Percentiles rank a stretch among this genome's conserved stretches.
Evolutionary conservation across 768 basidiomycete genomes (phyloP).

Genomic region (Kwoniella sp.): DNA sequence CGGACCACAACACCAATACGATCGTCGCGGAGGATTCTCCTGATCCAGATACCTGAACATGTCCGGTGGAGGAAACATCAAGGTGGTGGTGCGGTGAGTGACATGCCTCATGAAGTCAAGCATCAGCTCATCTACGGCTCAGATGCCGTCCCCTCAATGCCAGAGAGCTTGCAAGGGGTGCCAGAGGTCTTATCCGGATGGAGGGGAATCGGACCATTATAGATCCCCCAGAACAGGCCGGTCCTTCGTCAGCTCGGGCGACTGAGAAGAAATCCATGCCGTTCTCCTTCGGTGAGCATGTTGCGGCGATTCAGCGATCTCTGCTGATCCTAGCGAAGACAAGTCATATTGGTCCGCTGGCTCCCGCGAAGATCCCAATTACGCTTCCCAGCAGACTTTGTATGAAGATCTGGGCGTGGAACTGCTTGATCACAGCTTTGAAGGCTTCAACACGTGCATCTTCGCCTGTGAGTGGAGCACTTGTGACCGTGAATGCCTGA

Average conservation of each 20-base stretch:
- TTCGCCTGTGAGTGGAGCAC: constrained; percentile 79
- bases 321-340: no score
- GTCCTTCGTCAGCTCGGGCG: constrained; percentile 61
- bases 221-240: constrained; percentile 70
- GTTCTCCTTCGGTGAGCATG: constrained; percentile 64
- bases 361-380: constrained; percentile 76
- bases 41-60: not conserved
- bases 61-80: constrained; percentile 49
- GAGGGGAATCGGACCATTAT: constrained; percentile 86
- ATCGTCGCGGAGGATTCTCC: no score
- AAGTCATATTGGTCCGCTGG: constrained; percentile 98
- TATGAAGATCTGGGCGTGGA: constrained; percentile 93
- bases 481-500: no score
- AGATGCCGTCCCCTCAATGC: constrained; percentile 96
- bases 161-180: constrained; percentile 87
- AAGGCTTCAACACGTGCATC: constrained; percentile 97
- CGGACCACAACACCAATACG: no score
- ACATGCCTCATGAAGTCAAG: constrained; percentile 53
- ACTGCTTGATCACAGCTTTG: constrained; percentile 87
- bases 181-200: constrained; percentile 92
- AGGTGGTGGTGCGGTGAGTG: constrained; percentile 51
- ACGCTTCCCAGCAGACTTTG: constrained; percentile 90
- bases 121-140: not conserved
- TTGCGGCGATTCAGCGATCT: no score
- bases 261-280: constrained; percentile 83